These are phyloP conservation scores for Orbilia oligospora DNA, from an alignment of 2,329 filamentous ascomycete species.

Conservation along the genomic window DNA sequence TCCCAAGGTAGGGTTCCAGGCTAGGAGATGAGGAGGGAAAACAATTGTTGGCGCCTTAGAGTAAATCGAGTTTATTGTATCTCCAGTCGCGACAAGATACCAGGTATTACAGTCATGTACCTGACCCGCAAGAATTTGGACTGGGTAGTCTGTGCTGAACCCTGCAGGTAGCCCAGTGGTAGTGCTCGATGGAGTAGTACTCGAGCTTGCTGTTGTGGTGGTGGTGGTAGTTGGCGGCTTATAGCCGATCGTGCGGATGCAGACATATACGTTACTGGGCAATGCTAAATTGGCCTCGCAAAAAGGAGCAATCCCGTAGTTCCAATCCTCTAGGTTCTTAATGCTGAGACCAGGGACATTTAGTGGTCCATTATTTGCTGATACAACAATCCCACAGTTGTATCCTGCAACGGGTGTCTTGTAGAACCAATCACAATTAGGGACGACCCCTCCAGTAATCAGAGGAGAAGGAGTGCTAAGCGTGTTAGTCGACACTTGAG, in stretches of 20 bases:
- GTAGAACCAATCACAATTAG: conserved; percentile 6
- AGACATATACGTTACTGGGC: conserved; percentile 5
- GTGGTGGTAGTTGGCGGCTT: conserved; percentile 3
- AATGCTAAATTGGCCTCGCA: conserved; percentile 9
- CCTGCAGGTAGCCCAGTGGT: conserved; percentile 8
- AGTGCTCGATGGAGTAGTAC: background rate
- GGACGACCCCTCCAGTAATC: conserved; percentile 7
- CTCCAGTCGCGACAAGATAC: background rate
- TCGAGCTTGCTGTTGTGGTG: background rate
- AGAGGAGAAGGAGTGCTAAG: conserved; percentile 2
- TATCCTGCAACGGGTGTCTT: conserved; percentile 6
- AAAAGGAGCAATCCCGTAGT: conserved; percentile 13
- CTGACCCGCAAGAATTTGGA: conserved; percentile 8
- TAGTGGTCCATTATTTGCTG: conserved; percentile 9
- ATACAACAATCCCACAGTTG: conserved; percentile 11
- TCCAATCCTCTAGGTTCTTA: conserved; percentile 11
- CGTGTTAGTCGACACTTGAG: background rate
- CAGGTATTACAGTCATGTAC: conserved; percentile 11
- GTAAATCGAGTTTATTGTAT: conserved; percentile 18
- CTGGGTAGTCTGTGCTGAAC: conserved; percentile 11
- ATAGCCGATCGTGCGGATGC: conserved; percentile 6
- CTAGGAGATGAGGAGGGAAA: conserved; percentile 9
- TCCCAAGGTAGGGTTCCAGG: conserved; percentile 6
- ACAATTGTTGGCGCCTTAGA: background rate
- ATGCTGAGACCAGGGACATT: conserved; percentile 13